A percentile compares a stretch with the other conserved stretches of the same genome.
These are phyloP conservation scores for Pichia scutulata DNA, from an alignment of 805 yeast genomes.

Conservation along the genomic window DNA sequence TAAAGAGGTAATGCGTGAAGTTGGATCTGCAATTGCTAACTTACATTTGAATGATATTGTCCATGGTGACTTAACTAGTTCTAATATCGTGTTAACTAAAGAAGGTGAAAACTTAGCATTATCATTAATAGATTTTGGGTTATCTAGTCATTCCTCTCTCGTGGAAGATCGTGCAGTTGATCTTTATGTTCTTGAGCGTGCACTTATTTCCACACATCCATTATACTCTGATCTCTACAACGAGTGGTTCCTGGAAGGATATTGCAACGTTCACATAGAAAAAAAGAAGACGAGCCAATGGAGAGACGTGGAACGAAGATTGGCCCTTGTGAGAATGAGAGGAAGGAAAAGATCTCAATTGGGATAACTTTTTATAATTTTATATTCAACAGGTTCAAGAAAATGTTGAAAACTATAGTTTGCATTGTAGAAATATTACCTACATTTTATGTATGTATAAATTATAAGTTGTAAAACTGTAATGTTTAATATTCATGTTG, in stretches of 20 bases:
- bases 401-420: too few species aligned
- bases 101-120: constrained; percentile 10
- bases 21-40: constrained; percentile 61
- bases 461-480: too few species aligned
- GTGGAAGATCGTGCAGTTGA: constrained; percentile 97
- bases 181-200: constrained; percentile 86
- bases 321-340: constrained; percentile 80
- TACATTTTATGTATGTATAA: too few species aligned
- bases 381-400: too few species aligned
- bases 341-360: constrained; percentile 95
- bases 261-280: constrained; percentile 29
- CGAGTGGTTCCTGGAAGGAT: constrained; percentile 68
- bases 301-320: constrained; percentile 51
- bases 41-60: constrained; percentile 72
- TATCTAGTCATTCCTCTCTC: constrained; percentile 65
- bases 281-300: constrained; percentile 34
- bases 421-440: too few species aligned
- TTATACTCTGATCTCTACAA: constrained; percentile 55
- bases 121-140: constrained; percentile 79
- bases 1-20: constrained; percentile 37
- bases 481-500: not conserved
- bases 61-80: constrained; percentile 92
- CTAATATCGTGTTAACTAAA: constrained; percentile 58
- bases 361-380: constrained; percentile 34
- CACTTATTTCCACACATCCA: constrained; percentile 87